Percentiles rank a stretch among this genome's conserved stretches.
Evolutionary conservation across 495 filamentous ascomycete genomes (phyloP).

Genomic region (Penicillium waksmanii): DNA sequence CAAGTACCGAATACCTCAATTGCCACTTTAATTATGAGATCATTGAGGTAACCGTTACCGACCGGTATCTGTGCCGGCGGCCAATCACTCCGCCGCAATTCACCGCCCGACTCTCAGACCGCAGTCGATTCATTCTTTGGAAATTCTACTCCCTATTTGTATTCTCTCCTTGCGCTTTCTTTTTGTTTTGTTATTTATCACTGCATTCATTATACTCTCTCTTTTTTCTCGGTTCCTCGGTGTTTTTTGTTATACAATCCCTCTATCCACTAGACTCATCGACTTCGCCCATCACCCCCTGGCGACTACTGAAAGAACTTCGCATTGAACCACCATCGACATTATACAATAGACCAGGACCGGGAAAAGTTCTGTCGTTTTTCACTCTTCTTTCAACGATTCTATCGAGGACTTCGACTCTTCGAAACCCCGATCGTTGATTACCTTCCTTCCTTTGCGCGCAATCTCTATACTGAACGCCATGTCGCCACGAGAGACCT

Average conservation of each 20-base stretch:
- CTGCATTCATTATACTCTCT: slow-evolving; percentile 16
- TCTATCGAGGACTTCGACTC: not conserved
- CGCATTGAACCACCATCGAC: slow-evolving; percentile 6
- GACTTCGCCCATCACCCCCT: not conserved
- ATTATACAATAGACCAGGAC: slow-evolving; percentile 15
- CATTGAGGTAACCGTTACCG: not conserved
- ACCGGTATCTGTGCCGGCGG: not conserved
- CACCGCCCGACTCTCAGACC: slow-evolving; percentile 35
- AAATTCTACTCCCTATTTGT: slow-evolving; percentile 28
- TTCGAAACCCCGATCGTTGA: slow-evolving; percentile 1
- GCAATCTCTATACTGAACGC: slow-evolving; percentile 13
- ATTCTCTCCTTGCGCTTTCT: slow-evolving; percentile 17
- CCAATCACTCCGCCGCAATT: slow-evolving; percentile 28
- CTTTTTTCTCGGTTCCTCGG: slow-evolving; percentile 12
- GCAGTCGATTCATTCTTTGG: slow-evolving; percentile 18
- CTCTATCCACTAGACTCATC: slow-evolving; percentile 17
- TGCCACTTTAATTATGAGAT: not conserved
- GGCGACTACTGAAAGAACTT: slow-evolving; percentile 1
- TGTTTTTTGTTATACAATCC: slow-evolving; percentile 17
- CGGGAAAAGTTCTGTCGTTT: slow-evolving; percentile 17
- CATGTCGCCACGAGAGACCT: slow-evolving; percentile 45
- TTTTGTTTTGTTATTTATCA: slow-evolving; percentile 11
- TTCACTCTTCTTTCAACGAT: not conserved
- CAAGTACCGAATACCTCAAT: slow-evolving; percentile 11
- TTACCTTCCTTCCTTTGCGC: slow-evolving; percentile 8